Percentiles rank a stretch among this genome's conserved stretches.
phyloP scores from a whole-genome alignment of 2,329 filamentous ascomycete genomes.

The Exserohilum turcica region DNA sequence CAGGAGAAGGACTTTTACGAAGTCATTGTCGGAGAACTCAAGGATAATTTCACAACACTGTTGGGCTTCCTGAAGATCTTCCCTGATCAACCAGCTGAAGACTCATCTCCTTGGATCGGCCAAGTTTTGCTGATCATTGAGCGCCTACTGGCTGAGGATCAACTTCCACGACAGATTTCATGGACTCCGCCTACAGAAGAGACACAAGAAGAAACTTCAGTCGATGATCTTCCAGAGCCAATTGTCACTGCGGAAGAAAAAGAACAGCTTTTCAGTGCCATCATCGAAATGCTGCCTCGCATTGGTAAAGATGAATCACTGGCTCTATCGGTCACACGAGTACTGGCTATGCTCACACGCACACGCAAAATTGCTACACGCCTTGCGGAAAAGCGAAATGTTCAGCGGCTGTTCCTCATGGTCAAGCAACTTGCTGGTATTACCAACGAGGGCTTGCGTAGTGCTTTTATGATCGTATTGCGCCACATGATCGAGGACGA shows the following conservation, averaged over 20 bases:
- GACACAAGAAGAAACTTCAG: conserved; percentile 55
- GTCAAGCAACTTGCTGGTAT: conserved; percentile 85
- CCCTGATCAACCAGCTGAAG: conserved; percentile 69
- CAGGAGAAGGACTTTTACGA: conserved; percentile 83
- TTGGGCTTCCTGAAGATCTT: conserved; percentile 78
- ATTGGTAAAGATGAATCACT: conserved; percentile 86
- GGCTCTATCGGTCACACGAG: conserved; percentile 79
- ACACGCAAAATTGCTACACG: conserved; percentile 73
- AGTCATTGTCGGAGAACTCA: conserved; percentile 73
- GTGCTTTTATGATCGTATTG: conserved; percentile 80
- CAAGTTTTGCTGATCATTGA: conserved; percentile 90
- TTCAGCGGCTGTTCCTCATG: conserved; percentile 92
- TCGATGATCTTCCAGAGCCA: conserved; percentile 64
- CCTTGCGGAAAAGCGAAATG: conserved; percentile 84
- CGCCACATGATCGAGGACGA: conserved; percentile 96
- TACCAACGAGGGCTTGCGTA: conserved; percentile 75
- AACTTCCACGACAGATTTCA: conserved; percentile 73
- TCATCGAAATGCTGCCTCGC: conserved; percentile 83
- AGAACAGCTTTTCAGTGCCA: conserved; percentile 70
- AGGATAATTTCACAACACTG: conserved; percentile 75
- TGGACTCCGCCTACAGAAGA: conserved; percentile 67
- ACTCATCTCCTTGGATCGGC: conserved; percentile 89
- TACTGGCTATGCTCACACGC: conserved; percentile 86
- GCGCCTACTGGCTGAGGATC: conserved; percentile 85
- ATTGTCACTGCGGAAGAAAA: conserved; percentile 70